phyloP scores from a whole-genome alignment of 768 basidiomycete genomes.

The Boletus vinaceobasis region DNA sequence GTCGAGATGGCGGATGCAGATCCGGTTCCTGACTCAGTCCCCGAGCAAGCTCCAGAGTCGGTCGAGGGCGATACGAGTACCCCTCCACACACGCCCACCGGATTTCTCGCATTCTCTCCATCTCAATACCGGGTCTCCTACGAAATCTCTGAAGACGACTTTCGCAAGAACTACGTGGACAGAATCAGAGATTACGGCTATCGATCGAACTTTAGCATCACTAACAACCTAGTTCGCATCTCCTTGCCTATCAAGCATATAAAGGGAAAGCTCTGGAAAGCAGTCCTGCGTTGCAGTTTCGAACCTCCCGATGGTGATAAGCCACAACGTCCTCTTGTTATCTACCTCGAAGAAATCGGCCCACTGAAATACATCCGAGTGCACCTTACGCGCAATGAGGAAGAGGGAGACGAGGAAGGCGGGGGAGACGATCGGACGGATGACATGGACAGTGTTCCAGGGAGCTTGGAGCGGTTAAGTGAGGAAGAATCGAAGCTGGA shows the following conservation, averaged over 20 bases:
- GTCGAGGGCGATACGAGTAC: not conserved
- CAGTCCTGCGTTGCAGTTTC: conserved; percentile 24
- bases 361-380: conserved; percentile 12
- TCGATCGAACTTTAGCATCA: conserved; percentile 15
- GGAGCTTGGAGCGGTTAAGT: conserved; percentile 20
- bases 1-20: conserved; percentile 6
- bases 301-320: conserved; percentile 6
- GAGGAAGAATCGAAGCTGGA: conserved; percentile 11
- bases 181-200: conserved; percentile 9
- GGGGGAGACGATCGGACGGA: not conserved
- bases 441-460: not conserved
- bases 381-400: conserved; percentile 4
- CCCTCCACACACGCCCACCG: conserved; percentile 11
- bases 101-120: conserved; percentile 25
- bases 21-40: not conserved
- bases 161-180: conserved; percentile 18
- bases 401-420: not conserved
- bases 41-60: not conserved
- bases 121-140: conserved; percentile 18
- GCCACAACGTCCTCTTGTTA: conserved; percentile 18
- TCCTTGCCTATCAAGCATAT: conserved; percentile 17
- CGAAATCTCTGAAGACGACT: conserved; percentile 20
- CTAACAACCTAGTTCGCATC: conserved; percentile 22
- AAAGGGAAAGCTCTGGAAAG: conserved; percentile 16
- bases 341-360: conserved; percentile 20